phyloP scores from a whole-genome alignment of 2,329 filamentous ascomycete species.

The Colletotrichum navitas region DNA sequence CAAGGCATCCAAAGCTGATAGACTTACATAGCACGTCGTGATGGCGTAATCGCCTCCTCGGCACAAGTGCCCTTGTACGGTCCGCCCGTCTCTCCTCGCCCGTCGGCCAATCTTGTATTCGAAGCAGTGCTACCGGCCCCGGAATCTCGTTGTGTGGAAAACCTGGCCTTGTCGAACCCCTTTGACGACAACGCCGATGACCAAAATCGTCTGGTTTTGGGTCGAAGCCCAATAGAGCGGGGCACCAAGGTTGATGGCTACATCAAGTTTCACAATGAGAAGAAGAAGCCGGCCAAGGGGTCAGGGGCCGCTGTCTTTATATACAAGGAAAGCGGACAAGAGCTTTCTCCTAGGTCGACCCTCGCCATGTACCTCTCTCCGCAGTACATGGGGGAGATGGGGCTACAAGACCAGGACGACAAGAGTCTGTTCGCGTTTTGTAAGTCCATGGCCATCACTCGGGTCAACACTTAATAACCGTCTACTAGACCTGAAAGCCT shows the following conservation, averaged over 20 bases:
- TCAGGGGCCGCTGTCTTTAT: neutral
- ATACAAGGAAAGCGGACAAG: neutral
- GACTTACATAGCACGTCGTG: slow-evolving; percentile 9
- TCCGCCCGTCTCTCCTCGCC: slow-evolving; percentile 10
- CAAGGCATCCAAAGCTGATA: neutral
- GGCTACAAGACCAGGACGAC: slow-evolving; percentile 15
- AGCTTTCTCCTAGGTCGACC: neutral
- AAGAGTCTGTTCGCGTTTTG: slow-evolving; percentile 35
- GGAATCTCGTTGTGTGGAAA: neutral
- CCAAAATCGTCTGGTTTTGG: slow-evolving; percentile 13
- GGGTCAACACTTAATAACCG: neutral
- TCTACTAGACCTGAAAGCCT: slow-evolving; percentile 53
- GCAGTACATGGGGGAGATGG: slow-evolving; percentile 11
- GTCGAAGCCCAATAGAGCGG: slow-evolving; percentile 8
- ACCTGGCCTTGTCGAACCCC: slow-evolving; percentile 21
- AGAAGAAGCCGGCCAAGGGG: neutral
- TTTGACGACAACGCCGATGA: slow-evolving; percentile 40
- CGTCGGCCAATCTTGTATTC: slow-evolving; percentile 4
- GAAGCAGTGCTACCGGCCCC: slow-evolving; percentile 1
- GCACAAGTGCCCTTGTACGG: slow-evolving; percentile 11
- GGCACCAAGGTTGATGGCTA: slow-evolving; percentile 39
- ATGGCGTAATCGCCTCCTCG: neutral
- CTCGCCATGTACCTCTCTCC: slow-evolving; percentile 1
- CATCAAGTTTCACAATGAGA: slow-evolving; percentile 35
- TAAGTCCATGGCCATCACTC: slow-evolving; percentile 12